Evolutionary conservation across 2,329 filamentous ascomycete species (phyloP).

Genomic region (Trichoderma simmonsii): DNA sequence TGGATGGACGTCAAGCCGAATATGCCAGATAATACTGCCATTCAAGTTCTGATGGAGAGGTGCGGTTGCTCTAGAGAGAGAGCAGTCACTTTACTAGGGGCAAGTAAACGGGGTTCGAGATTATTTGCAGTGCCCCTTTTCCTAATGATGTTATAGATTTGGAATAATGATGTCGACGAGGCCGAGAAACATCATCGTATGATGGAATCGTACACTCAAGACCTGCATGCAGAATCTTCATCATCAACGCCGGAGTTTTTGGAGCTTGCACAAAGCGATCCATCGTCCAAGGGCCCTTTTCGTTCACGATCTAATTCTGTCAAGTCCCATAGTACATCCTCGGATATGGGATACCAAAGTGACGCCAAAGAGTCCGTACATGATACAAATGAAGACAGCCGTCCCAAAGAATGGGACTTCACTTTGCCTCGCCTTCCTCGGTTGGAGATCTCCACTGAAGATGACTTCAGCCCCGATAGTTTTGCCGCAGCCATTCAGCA

Average conservation of each 20-base stretch:
- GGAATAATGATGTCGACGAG: neutral
- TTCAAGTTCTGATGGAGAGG: neutral
- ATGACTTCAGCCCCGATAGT: neutral
- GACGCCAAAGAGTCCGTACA: neutral
- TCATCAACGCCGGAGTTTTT: neutral
- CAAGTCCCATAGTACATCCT: neutral
- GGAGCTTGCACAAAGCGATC: too few species aligned
- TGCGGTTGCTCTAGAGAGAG: constrained; percentile 2
- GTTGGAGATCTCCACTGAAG: neutral
- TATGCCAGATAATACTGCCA: neutral
- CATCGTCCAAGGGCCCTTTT: neutral
- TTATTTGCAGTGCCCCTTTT: neutral
- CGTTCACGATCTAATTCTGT: neutral
- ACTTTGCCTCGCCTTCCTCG: neutral
- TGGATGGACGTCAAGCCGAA: neutral
- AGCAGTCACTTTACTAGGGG: neutral
- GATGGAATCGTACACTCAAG: neutral
- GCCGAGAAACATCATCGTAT: neutral
- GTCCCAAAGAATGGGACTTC: neutral
- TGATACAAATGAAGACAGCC: neutral
- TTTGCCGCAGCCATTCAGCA: constrained; percentile 10
- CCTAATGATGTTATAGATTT: neutral
- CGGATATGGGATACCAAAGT: neutral
- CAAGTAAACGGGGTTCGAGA: neutral
- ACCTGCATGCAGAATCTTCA: neutral